A percentile compares a stretch with the other conserved stretches of the same genome.
Evolutionary conservation across 306 rosid species (phyloP).

Genomic region (Luffa aegyptiaca): DNA sequence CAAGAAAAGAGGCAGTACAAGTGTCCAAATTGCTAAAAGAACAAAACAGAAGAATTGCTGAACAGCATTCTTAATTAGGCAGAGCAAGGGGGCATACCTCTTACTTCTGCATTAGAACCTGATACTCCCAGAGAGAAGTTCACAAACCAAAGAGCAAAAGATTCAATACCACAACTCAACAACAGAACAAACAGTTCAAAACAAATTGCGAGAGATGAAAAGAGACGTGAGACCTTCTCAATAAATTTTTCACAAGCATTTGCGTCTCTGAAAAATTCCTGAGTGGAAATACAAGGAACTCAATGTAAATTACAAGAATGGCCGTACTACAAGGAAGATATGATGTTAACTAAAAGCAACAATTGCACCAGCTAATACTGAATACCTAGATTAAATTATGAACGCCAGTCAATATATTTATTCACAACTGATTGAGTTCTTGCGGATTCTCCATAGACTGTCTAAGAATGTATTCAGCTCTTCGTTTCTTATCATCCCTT

Average conservation of each 20-base stretch:
- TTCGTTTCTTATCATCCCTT: slow-evolving; percentile 85
- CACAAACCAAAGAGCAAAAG: slow-evolving; percentile 1
- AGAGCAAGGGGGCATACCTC: not conserved
- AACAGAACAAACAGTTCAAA: slow-evolving; percentile 18
- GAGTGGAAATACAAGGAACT: slow-evolving; percentile 13
- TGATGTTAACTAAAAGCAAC: slow-evolving; percentile 10
- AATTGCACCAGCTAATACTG: slow-evolving; percentile 4
- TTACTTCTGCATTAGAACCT: not conserved
- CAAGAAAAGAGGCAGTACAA: not conserved
- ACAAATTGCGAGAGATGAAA: slow-evolving; percentile 14
- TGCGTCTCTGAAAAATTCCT: slow-evolving; percentile 1
- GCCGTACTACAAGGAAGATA: slow-evolving; percentile 8
- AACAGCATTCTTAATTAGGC: not conserved
- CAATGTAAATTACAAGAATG: slow-evolving; percentile 4
- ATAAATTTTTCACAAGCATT: slow-evolving; percentile 9
- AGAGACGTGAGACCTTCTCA: not conserved
- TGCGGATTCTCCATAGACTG: slow-evolving; percentile 75
- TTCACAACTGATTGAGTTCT: slow-evolving; percentile 74
- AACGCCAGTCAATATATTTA: slow-evolving; percentile 25
- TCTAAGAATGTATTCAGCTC: slow-evolving; percentile 80
- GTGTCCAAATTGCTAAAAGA: not conserved
- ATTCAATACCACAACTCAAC: slow-evolving; percentile 13
- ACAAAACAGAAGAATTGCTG: not conserved
- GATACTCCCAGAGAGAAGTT: slow-evolving; percentile 2
- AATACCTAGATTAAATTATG: slow-evolving; percentile 12